A percentile compares a stretch with the other conserved stretches of the same genome.
Evolutionary conservation across 768 basidiomycete genomes (phyloP).

Genomic region (Naganishia kalamii): DNA sequence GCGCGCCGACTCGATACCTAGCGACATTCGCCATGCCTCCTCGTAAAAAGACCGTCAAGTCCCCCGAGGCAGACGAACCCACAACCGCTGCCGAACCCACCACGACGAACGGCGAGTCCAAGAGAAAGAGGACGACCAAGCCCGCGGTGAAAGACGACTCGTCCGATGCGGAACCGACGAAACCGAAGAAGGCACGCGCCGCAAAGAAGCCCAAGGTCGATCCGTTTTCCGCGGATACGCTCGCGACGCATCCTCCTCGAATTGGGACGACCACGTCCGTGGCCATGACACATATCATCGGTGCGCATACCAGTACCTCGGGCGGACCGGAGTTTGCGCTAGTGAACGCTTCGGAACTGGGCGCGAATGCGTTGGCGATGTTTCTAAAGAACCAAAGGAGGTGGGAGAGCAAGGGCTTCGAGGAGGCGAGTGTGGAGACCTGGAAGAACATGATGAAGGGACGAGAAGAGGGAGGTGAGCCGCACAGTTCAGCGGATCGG

Average conservation of each 20-base stretch:
- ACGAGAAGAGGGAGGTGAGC: constrained; percentile 38
- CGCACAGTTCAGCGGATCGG: not conserved
- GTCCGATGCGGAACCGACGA: not conserved
- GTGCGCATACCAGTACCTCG: constrained; percentile 74
- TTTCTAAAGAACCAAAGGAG: constrained; percentile 79
- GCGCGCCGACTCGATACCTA: too few relatives aligned
- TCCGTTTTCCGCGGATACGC: constrained; percentile 2
- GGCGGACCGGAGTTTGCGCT: constrained; percentile 73
- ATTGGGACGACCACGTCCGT: constrained; percentile 17
- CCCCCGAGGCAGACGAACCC: too few relatives aligned
- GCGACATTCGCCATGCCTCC: too few relatives aligned
- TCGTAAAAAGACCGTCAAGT: too few relatives aligned
- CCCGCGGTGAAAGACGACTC: not conserved
- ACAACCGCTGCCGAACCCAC: too few relatives aligned
- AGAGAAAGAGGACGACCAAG: too few relatives aligned
- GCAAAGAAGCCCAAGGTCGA: constrained; percentile 12
- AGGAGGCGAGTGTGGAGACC: constrained; percentile 51
- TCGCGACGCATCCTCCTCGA: constrained; percentile 15
- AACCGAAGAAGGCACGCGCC: constrained; percentile 11
- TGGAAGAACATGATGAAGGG: constrained; percentile 61
- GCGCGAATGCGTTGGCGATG: constrained; percentile 75
- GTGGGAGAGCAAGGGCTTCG: constrained; percentile 64
- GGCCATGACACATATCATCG: constrained; percentile 48
- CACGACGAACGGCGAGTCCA: too few relatives aligned
- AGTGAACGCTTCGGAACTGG: constrained; percentile 62